Evolutionary conservation across 1,284 basidiomycete species (phyloP).

Genomic region (Caloboletus firmus): DNA sequence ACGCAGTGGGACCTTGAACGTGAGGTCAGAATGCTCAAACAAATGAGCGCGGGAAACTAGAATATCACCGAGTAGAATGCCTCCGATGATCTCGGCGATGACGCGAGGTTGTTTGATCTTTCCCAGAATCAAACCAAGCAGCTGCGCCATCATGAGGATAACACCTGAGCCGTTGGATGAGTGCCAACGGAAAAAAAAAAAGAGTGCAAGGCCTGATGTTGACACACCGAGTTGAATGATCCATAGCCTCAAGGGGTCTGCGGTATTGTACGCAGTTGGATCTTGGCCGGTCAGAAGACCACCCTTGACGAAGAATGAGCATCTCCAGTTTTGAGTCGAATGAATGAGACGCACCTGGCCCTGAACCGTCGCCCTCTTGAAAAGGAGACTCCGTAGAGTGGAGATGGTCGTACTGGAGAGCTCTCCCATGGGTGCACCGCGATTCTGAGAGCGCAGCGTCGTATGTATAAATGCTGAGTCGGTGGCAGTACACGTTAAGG

Average conservation of each 20-base stretch:
- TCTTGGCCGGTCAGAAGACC: slow-evolving; percentile 73
- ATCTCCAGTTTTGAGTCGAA: background rate
- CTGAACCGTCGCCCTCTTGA: slow-evolving; percentile 39
- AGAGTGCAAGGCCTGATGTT: background rate
- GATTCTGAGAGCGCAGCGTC: background rate
- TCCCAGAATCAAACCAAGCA: slow-evolving; percentile 53
- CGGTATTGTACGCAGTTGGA: slow-evolving; percentile 61
- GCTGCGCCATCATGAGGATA: slow-evolving; percentile 64
- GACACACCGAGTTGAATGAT: slow-evolving; percentile 81
- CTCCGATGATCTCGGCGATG: slow-evolving; percentile 74
- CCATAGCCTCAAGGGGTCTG: slow-evolving; percentile 84
- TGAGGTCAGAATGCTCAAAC: background rate
- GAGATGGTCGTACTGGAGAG: slow-evolving; percentile 42
- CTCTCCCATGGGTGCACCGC: slow-evolving; percentile 31
- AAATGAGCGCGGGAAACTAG: background rate
- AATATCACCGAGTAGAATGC: slow-evolving; percentile 51
- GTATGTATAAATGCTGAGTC: background rate
- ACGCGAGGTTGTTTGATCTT: slow-evolving; percentile 72
- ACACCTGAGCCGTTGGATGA: slow-evolving; percentile 40
- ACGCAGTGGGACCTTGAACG: slow-evolving; percentile 57
- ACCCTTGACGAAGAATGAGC: slow-evolving; percentile 43
- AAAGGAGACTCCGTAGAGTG: slow-evolving; percentile 32
- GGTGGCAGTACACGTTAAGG: background rate
- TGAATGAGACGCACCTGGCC: slow-evolving; percentile 39
- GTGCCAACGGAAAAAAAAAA: background rate